Conservation (phyloP, 768 basidiomycete genomes). For the Boletus rubropictus region DNA sequence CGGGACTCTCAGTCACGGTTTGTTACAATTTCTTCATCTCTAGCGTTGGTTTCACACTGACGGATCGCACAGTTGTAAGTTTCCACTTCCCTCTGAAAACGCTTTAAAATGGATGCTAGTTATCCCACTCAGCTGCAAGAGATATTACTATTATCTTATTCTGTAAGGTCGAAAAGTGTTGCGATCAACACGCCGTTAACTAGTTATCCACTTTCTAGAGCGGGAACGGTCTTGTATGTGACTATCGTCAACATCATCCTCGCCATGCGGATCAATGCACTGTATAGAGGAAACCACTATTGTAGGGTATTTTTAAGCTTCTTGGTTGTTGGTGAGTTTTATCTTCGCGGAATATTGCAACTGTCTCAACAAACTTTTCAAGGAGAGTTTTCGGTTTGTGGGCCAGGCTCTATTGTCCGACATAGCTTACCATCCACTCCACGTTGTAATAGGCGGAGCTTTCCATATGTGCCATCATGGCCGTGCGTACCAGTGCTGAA, state of each 20-base stretch:
- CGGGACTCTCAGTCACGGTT: slow-evolving; percentile 15
- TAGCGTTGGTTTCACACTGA: not conserved
- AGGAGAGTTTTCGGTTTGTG: slow-evolving; percentile 21
- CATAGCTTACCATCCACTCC: not conserved
- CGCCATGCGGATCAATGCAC: slow-evolving; percentile 17
- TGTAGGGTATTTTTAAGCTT: slow-evolving; percentile 5
- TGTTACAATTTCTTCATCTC: not conserved
- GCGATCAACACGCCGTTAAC: not conserved
- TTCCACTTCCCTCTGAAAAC: not conserved
- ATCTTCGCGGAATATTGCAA: not conserved
- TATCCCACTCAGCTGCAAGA: slow-evolving; percentile 13
- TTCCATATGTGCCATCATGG: slow-evolving; percentile 10
- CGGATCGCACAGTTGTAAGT: slow-evolving; percentile 16
- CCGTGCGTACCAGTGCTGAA: slow-evolving; percentile 7
- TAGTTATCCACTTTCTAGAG: slow-evolving; percentile 3
- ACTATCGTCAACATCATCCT: slow-evolving; percentile 20
- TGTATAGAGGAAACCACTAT: slow-evolving; percentile 1
- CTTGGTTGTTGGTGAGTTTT: slow-evolving; percentile 16
- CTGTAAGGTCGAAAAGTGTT: slow-evolving; percentile 9
- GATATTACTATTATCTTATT: slow-evolving; percentile 19
- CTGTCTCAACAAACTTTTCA: not conserved
- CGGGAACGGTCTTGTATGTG: slow-evolving; percentile 15
- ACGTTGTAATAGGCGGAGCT: slow-evolving; percentile 14
- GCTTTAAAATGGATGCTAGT: not conserved
- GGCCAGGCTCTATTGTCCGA: not conserved